These are phyloP conservation scores for Suhomyces sp. DNA, from an alignment of 805 yeast genomes.

Conservation along the genomic window DNA sequence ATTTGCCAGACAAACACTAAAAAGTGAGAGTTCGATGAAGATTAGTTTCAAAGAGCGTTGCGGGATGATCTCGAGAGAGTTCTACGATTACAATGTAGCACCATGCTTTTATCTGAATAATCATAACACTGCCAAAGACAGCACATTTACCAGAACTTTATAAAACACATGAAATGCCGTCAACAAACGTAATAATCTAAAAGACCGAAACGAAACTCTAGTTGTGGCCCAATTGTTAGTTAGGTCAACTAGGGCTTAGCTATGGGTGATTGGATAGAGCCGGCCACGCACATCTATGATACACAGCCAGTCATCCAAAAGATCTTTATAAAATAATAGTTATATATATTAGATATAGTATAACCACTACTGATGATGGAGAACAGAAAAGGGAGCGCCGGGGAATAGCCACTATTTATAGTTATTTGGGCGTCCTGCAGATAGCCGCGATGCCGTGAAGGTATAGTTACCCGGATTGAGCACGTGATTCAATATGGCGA, in stretches of 20 bases:
- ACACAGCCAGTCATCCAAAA: constrained; percentile 34
- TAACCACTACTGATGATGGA: constrained; percentile 76
- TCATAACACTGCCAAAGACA: constrained; percentile 13
- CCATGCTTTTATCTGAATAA: constrained; percentile 48
- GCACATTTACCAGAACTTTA: constrained; percentile 31
- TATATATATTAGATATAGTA: constrained; percentile 69
- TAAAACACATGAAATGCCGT: constrained; percentile 30
- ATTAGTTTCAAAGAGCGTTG: not conserved
- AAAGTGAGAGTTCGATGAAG: not conserved
- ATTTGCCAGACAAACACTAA: not conserved
- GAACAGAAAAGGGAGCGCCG: constrained; percentile 29
- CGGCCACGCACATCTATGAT: constrained; percentile 13
- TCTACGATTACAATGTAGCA: constrained; percentile 41
- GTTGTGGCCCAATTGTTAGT: constrained; percentile 72
- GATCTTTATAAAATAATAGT: constrained; percentile 49
- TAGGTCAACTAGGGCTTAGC: constrained; percentile 73
- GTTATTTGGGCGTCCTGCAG: constrained; percentile 7
- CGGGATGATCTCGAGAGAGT: not conserved
- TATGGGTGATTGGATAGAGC: constrained; percentile 20
- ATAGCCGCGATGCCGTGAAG: not conserved
- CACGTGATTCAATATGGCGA: not conserved
- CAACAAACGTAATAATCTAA: constrained; percentile 45
- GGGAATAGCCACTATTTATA: constrained; percentile 30
- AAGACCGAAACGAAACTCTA: constrained; percentile 74
- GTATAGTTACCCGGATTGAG: constrained; percentile 8